phyloP scores from a whole-genome alignment of 2,329 filamentous ascomycete species.

The Lachnellula occidentalis region DNA sequence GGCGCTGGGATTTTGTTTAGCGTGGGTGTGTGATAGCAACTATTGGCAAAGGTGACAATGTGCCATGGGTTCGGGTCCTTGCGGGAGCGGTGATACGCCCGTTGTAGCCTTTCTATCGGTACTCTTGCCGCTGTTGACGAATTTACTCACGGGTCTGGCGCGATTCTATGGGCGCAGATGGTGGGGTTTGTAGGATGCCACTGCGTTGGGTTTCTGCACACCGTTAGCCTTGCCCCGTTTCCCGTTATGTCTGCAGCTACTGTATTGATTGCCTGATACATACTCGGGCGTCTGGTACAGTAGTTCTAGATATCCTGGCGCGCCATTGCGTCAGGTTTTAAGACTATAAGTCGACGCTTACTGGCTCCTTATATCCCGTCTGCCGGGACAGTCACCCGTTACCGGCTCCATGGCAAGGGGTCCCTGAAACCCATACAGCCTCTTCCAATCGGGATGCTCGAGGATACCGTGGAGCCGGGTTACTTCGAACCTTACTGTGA shows the following conservation, averaged over 20 bases:
- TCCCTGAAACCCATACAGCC: not conserved
- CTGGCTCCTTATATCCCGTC: not conserved
- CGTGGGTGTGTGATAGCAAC: too few relatives aligned
- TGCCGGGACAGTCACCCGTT: not conserved
- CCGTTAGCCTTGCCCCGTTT: too few relatives aligned
- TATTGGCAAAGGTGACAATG: not conserved
- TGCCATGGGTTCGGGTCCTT: not conserved
- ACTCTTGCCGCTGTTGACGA: not conserved
- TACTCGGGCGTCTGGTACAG: too few relatives aligned
- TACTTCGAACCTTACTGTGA: too few relatives aligned
- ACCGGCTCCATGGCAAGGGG: not conserved
- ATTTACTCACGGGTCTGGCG: not conserved
- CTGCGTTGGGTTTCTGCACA: not conserved
- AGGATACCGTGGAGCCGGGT: too few relatives aligned
- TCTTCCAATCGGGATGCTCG: too few relatives aligned
- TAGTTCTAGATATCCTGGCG: not conserved
- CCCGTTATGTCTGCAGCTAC: too few relatives aligned
- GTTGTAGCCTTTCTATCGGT: not conserved
- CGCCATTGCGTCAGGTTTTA: not conserved
- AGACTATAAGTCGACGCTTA: not conserved
- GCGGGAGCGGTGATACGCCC: not conserved
- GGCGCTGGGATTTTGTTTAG: not conserved
- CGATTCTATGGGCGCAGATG: not conserved
- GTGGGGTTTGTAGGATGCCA: not conserved
- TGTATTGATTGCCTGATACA: too few relatives aligned